A percentile compares a stretch with the other conserved stretches of the same genome.
Evolutionary conservation across 129 eudicot species (phyloP).

Genomic region (Gnaphalium uliginosum): DNA sequence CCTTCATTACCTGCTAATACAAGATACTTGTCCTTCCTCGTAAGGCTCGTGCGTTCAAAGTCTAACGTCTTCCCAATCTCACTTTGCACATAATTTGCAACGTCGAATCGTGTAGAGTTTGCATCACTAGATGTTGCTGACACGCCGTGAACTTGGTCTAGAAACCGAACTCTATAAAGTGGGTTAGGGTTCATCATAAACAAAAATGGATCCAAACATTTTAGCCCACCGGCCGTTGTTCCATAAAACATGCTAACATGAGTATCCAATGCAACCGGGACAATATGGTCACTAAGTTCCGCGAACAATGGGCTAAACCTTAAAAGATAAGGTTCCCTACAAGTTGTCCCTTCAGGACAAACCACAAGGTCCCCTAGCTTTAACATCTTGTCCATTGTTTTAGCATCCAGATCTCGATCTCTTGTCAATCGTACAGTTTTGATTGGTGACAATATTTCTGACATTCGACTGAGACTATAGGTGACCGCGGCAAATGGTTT

Average conservation of each 20-base stretch:
- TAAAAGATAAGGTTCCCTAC: constrained; percentile 73
- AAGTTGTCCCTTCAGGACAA: constrained; percentile 91
- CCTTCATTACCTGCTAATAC: constrained; percentile 77
- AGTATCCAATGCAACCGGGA: constrained; percentile 67
- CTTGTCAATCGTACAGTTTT: constrained; percentile 60
- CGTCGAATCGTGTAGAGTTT: constrained; percentile 40
- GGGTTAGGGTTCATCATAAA: constrained; percentile 76
- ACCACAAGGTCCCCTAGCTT: constrained; percentile 62
- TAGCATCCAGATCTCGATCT: constrained; percentile 45
- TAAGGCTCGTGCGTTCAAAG: constrained; percentile 56
- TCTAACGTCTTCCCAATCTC: constrained; percentile 56
- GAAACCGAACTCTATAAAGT: constrained; percentile 41
- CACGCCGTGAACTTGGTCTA: constrained; percentile 41
- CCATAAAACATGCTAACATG: constrained; percentile 68
- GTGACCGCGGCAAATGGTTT: constrained; percentile 59
- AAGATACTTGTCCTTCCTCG: constrained; percentile 65
- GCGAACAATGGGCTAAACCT: constrained; percentile 72
- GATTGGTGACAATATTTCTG: constrained; percentile 66
- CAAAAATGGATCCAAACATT: constrained; percentile 62
- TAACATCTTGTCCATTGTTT: constrained; percentile 52
- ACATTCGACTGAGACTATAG: constrained; percentile 59
- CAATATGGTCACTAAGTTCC: constrained; percentile 54
- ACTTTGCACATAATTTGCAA: constrained; percentile 61
- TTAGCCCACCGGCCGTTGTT: constrained; percentile 70
- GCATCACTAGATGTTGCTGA: constrained; percentile 12